phyloP scores from a whole-genome alignment of 495 filamentous ascomycete genomes.

The Xylaria grammica region DNA sequence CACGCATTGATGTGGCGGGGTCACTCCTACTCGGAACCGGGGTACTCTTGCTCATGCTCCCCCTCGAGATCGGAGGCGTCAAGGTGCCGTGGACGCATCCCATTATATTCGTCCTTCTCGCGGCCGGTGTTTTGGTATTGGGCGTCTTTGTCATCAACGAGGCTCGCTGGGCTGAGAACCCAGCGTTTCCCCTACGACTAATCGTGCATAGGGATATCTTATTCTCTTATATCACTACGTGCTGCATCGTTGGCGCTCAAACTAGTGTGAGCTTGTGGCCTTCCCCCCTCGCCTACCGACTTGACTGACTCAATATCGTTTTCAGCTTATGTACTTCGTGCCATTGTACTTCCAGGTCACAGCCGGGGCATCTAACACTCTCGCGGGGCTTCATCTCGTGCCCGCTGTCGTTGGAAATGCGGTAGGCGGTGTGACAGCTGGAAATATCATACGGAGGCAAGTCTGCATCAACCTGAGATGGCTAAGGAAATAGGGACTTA shows the following conservation, averaged over 20 bases:
- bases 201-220: constrained; percentile 60
- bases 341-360: constrained; percentile 77
- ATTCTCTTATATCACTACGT: constrained; percentile 57
- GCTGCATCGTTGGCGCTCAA: constrained; percentile 62
- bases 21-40: constrained; percentile 47
- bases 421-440: constrained; percentile 64
- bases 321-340: constrained; percentile 60
- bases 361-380: constrained; percentile 55
- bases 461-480: background rate
- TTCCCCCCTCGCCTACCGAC: background rate
- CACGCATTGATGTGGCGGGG: constrained; percentile 60
- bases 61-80: constrained; percentile 65
- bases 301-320: constrained; percentile 8
- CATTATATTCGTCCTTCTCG: constrained; percentile 43
- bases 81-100: constrained; percentile 62
- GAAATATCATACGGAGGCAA: constrained; percentile 57
- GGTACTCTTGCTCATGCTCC: constrained; percentile 57
- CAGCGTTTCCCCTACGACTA: constrained; percentile 66
- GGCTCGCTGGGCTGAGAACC: constrained; percentile 57
- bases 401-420: constrained; percentile 71
- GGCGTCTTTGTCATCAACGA: constrained; percentile 58
- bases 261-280: background rate
- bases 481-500: too few species aligned
- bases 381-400: constrained; percentile 65
- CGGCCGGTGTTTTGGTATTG: constrained; percentile 41